Percentiles rank a stretch among this genome's conserved stretches.
phyloP scores from a whole-genome alignment of 1,139 yeast genomes.

The Debaryomycetaceae sp. region DNA sequence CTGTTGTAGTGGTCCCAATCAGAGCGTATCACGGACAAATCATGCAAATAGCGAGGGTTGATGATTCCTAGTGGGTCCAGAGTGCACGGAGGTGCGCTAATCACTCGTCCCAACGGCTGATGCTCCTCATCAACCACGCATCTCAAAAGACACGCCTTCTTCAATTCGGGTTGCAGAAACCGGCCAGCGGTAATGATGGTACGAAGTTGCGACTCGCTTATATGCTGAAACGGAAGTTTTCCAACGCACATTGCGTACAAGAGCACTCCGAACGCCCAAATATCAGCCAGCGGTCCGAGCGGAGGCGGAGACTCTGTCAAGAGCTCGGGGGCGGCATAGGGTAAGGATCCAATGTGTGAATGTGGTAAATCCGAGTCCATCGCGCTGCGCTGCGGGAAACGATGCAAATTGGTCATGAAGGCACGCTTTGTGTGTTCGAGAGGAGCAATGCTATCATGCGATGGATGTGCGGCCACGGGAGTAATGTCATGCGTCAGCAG shows the following conservation, averaged over 20 bases:
- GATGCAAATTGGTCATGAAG: neutral
- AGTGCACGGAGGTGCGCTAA: conserved; percentile 1
- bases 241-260: conserved; percentile 66
- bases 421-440: neutral
- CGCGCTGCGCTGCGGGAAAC: conserved; percentile 3
- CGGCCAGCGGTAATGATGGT: conserved; percentile 63
- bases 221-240: conserved; percentile 71
- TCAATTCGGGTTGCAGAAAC: conserved; percentile 38
- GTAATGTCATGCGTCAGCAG: conserved; percentile 24
- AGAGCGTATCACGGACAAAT: conserved; percentile 7
- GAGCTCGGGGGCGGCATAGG: conserved; percentile 87
- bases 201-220: conserved; percentile 67
- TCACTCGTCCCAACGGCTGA: conserved; percentile 4
- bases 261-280: conserved; percentile 86
- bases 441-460: neutral
- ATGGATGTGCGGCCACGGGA: conserved; percentile 5
- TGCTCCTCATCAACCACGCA: conserved; percentile 13
- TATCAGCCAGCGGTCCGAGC: conserved; percentile 65
- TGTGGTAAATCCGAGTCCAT: conserved; percentile 42
- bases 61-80: conserved; percentile 9
- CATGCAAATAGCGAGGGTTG: conserved; percentile 14
- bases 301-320: conserved; percentile 58
- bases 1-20: conserved; percentile 13
- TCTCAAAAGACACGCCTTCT: conserved; percentile 19
- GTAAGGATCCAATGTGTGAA: conserved; percentile 75